Evolutionary conservation across 352 stramenopile species (phyloP), one percentile per base, ranked within the genome.

Genomic region (Phytophthora litchii): DNA sequence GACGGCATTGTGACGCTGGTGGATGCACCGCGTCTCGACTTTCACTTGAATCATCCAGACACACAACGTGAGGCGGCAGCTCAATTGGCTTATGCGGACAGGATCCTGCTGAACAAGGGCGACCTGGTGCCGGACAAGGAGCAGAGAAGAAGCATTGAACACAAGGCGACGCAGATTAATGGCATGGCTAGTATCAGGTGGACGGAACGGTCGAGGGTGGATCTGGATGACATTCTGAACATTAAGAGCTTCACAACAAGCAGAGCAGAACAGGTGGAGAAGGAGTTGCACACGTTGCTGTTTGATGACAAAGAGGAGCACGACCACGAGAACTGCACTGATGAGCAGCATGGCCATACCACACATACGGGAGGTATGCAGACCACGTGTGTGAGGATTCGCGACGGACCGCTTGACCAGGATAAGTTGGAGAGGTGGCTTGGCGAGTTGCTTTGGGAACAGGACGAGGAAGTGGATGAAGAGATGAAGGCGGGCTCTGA

Each of bases 21-120:
- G 14, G 97, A 99, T 67, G 88, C 94, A 32, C 98, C 98, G 47
- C 74, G 97, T 29, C 92, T 99, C 21, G 35, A 72, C 10, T 81
- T 81, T 19, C 83, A 97, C 38, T 64, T 98, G 20, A 47, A 51
- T 6, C 72, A 80, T 49, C 36, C 43, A 5, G 74, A 85, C 38
- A 85, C 77, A 34, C 70, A 72, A 23, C 50, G 75, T 16, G 97
- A 99, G 65, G 94, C 96, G 0, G 77, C 92, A 27, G 91, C 98
- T 40, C 97, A 99, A 72, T 78, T 99, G 19, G 97, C 97, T 1
- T 99, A 99, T 82, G 95, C 97, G 0, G 97, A 99, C 77, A 94
- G 96, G 27, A 98, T 99, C 58, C 60, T 99, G 37, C 76, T 99
- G 29, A 99, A 99, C 76, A 99, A 99, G 70, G 78, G 96, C 17